phyloP scores from a whole-genome alignment of 2,329 filamentous ascomycete species.

The Rosellinia necatrix region DNA sequence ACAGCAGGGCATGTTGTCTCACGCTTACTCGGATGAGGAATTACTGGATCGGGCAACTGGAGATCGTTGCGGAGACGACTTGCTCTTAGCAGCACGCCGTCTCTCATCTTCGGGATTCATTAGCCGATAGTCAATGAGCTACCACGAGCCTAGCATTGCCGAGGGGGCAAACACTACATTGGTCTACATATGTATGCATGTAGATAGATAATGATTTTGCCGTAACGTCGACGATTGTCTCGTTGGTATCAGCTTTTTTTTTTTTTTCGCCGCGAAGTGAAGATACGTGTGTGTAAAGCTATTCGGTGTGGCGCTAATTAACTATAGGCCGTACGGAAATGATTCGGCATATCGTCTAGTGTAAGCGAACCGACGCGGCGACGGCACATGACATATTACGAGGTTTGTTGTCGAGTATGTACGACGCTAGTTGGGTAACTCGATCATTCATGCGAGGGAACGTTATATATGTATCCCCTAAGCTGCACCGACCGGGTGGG shows the following conservation, averaged over 20 bases:
- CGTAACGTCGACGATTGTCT: no score
- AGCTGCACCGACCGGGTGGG: slow-evolving; percentile 4
- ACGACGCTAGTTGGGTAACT: background rate
- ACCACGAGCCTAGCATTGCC: background rate
- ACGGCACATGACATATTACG: no score
- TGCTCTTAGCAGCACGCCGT: background rate
- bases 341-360: background rate
- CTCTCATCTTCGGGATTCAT: background rate
- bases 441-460: background rate
- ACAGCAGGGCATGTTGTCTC: background rate
- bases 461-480: no score
- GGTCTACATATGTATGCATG: no score
- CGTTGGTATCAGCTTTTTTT: no score
- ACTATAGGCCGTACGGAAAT: background rate
- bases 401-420: background rate
- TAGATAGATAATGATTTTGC: no score
- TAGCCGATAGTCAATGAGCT: background rate
- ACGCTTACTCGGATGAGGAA: slow-evolving; percentile 19
- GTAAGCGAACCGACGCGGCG: background rate
- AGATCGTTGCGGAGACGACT: slow-evolving; percentile 15
- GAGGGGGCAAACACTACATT: background rate
- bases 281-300: background rate
- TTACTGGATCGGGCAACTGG: slow-evolving; percentile 25
- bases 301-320: background rate
- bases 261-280: no score